Base-by-base conservation (phyloP, 2,329 filamentous ascomycete genomes). In the Ophiostoma sp. region DNA sequence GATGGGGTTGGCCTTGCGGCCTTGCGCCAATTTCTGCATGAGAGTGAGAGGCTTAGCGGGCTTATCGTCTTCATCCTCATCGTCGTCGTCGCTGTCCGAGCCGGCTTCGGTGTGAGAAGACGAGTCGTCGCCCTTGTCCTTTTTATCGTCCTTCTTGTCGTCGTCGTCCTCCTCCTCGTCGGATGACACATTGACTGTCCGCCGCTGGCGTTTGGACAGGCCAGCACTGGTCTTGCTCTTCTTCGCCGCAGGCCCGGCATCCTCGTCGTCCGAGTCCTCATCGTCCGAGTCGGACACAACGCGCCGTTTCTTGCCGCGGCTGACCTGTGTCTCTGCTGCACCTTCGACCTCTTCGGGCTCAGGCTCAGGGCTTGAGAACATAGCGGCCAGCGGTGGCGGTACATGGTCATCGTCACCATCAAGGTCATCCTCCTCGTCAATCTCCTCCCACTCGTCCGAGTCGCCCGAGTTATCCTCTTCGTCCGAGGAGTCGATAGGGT, bases 281-380 rank as follows among this genome's bases (percentile, higher is more conserved):
- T 75, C 75, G 22, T 76, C 75, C 15, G 74, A 74, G 50, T 76
- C 75, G 0, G 61, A 39, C 17, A 76, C 25, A 4, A 75, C 33
- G 1, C 72, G 74, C 31, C 75, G 75, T 12, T 69, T 75, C 39
- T 48, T 73, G 9, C 71, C 50, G n/a, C 72, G 75, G 12, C 42
- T 55, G n/a, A 12, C 5, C 11, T 3, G 31, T 12, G 57, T 39
- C 28, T 36, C 31, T 11, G 57, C 19, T 6, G 28, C 55, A 15
- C 19, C 31, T 36, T 45, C 33, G 2, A 5, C 42, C 3, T 15
- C 48, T 0, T 9, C n/a, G 1, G 52, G 45, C 12, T 68, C 70
- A 0, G 50, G 39, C 28, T 74, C 74, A 1, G 74, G 73, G 28
- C 75, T 76, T 2, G 73, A 75, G n/a, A 75, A 75, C 19, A 68